Evolutionary conservation across 441 rosid species (phyloP), one percentile per base, ranked within the genome.

Genomic region (Pelargonium cotyledonis): DNA sequence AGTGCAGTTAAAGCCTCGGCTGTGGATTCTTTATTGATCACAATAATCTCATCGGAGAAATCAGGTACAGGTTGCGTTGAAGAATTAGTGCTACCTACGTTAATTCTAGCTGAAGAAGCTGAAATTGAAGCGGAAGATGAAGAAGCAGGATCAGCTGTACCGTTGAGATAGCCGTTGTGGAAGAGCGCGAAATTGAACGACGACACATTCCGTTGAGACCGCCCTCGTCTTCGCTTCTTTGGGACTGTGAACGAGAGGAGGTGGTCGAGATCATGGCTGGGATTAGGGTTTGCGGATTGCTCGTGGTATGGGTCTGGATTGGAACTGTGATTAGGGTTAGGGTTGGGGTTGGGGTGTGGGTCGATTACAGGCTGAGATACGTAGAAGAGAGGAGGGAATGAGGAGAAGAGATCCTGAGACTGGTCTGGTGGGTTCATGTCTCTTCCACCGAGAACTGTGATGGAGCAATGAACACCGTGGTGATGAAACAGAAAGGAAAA

Each of bases 1-100:
- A 83, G 84, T 1, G 96, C 96, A 29, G 84, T 88, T 47, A 88
- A 65, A 16, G 96, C 96, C 77, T 91, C 97, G 8, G 86, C 80
- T 51, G 97, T 94, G 61, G 98, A 80, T 16, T 94, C 97, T 66
- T 83, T 89, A 68, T 94, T 94, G 75, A 94, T 88, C 23, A 91
- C 90, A 21, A 94, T 91, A 70, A 94, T 94, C 82, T 94, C 99
- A 65, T 91, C 96, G 3, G 88, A 80, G 0, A 88, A 70, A 51
- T 85, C 92, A 11, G 88, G 87, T 12, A 51, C 60, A 29, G 68
- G 8, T 15, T 65, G 72, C 51, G 10, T 69, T 51, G 76, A 16
- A 51, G 75, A n/a, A 21, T 74, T 81, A 47, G 66, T 23, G 68
- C 76, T 63, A 21, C 40, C 41, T 3, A 5, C 12, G 9, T 26